Base-by-base conservation (phyloP, 331 rosid species). In the Malus hybrid region DNA sequence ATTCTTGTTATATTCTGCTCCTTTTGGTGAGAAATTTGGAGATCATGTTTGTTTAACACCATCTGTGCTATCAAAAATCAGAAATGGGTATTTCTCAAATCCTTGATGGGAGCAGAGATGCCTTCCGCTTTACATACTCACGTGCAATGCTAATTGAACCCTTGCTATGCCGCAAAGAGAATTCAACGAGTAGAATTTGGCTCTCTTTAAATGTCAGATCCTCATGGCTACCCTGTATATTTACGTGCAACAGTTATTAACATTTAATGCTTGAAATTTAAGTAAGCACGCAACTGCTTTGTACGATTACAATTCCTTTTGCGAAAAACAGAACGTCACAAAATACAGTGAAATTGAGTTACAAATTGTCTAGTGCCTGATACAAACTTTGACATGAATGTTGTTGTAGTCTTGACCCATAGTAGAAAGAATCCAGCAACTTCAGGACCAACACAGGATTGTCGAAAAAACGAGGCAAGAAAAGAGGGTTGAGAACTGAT, bases 131-230 rank as follows among this genome's bases (percentile, higher is more conserved):
- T 11, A 90, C 93, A 30, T 76, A 87, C 80, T 86, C 93, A 29
- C 79, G 80, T 1, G 90, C 95, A 50, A 93, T 83, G 70, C 87
- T 85, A 44, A 80, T 81, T 0, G 95, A 82, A 82, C 82, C 88
- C 75, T 73, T 83, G 85, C 89, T 91, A 74, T 91, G 98, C 48
- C 98, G 96, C 16, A 93, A 74, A 4, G 82, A 87, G 79, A 93
- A 93, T 84, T 91, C 98, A 7, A 96, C 96, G 3, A 93, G 89
- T 75, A 93, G 85, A 70, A 91, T 92, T 79, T 89, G 92, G 29
- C 88, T 85, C 83, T 92, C 92, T 72, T 87, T 88, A 33, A 12
- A 39, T 24, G 96, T 85, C 62, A 94, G 87, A 79, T 94, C 99
- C 14, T 96, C 97, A 24, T 87, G 97, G 77, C 39, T 52, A 30